Conservation (phyloP, 768 basidiomycete species). For the Mycena filopes region DNA sequence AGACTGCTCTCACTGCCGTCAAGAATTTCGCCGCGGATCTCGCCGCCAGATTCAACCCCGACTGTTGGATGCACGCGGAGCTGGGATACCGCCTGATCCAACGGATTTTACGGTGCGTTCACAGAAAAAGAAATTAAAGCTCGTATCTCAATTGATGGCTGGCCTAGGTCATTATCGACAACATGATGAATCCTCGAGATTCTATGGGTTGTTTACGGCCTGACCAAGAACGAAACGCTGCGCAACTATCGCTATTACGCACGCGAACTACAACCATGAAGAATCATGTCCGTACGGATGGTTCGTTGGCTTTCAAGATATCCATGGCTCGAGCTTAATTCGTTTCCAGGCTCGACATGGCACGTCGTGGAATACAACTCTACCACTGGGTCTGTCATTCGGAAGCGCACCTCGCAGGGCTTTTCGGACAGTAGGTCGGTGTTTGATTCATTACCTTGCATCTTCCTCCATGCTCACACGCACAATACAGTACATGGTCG, state of each 20-base stretch:
- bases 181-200: slow-evolving; percentile 85
- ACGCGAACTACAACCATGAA: slow-evolving; percentile 74
- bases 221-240: slow-evolving; percentile 70
- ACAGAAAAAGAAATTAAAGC: neutral
- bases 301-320: slow-evolving; percentile 48
- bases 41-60: slow-evolving; percentile 65
- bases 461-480: neutral
- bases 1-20: slow-evolving; percentile 64
- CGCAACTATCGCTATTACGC: slow-evolving; percentile 68
- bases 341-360: slow-evolving; percentile 56
- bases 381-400: slow-evolving; percentile 69
- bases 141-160: neutral
- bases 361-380: slow-evolving; percentile 77
- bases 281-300: slow-evolving; percentile 74
- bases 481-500: slow-evolving; percentile 69
- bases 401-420: slow-evolving; percentile 69
- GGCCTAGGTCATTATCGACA: slow-evolving; percentile 75
- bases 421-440: slow-evolving; percentile 61
- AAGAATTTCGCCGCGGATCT: slow-evolving; percentile 67
- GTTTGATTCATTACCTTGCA: neutral
- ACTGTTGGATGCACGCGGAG: slow-evolving; percentile 76
- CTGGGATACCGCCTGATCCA: slow-evolving; percentile 69
- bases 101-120: slow-evolving; percentile 64
- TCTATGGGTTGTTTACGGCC: slow-evolving; percentile 64
- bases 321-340: neutral